These are phyloP conservation scores for Daldinia loculata DNA, from an alignment of 495 filamentous ascomycete species.

Conservation along the genomic window DNA sequence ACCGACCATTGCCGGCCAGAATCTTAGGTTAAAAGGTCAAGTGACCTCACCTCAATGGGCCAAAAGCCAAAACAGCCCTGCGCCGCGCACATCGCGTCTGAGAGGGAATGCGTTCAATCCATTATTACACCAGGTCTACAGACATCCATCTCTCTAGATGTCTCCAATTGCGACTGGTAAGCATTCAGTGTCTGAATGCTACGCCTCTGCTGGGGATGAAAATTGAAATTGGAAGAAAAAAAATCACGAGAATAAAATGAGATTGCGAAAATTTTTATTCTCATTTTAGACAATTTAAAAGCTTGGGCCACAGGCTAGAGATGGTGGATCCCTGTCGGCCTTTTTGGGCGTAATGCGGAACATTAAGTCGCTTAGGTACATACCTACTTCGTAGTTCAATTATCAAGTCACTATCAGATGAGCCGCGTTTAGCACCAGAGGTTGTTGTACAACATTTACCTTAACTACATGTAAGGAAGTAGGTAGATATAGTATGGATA, in stretches of 20 bases:
- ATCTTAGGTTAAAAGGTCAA: constrained; percentile 20
- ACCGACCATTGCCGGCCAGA: constrained; percentile 46
- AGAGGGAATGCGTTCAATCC: constrained; percentile 22
- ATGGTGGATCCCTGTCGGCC: constrained; percentile 10
- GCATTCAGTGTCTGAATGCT: not conserved
- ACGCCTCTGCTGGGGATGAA: constrained; percentile 7
- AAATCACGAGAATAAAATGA: constrained; percentile 26
- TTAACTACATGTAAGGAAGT: not conserved
- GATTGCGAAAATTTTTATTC: constrained; percentile 17
- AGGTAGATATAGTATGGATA: not conserved
- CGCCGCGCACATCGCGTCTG: constrained; percentile 8
- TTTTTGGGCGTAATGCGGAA: not conserved
- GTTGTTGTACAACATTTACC: not conserved
- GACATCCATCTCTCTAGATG: not conserved
- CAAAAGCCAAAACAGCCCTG: not conserved
- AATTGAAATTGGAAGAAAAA: constrained; percentile 19
- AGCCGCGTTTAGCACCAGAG: not conserved
- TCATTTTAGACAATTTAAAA: constrained; percentile 12
- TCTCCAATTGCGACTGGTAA: not conserved
- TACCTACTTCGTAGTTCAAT: too few relatives aligned
- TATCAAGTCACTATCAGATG: not conserved
- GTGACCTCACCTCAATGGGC: constrained; percentile 9
- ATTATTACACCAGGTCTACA: constrained; percentile 34
- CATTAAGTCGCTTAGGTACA: not conserved
- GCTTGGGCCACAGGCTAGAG: constrained; percentile 26